phyloP scores from a whole-genome alignment of 2,329 filamentous ascomycete genomes.

The Paecilomyces niveus region DNA sequence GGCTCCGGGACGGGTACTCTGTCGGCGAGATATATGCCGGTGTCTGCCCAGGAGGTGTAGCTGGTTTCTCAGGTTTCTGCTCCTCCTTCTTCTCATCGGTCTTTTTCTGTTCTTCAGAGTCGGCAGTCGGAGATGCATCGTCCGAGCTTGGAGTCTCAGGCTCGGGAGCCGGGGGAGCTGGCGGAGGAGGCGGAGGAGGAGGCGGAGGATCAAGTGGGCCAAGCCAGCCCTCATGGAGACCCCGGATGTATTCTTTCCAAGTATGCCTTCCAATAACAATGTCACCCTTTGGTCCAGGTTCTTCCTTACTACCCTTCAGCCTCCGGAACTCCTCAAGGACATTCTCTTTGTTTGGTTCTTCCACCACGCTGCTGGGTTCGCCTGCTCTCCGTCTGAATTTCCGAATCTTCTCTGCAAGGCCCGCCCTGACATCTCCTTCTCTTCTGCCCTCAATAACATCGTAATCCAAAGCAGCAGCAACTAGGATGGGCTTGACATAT shows the following conservation, averaged over 20 bases:
- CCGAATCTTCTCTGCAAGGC: slow-evolving; percentile 78
- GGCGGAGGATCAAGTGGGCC: slow-evolving; percentile 60
- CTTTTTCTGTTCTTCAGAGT: slow-evolving; percentile 45
- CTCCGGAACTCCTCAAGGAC: slow-evolving; percentile 57
- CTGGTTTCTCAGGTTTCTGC: slow-evolving; percentile 41
- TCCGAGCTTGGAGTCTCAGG: slow-evolving; percentile 18
- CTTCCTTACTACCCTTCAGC: slow-evolving; percentile 61
- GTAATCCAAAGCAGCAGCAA: slow-evolving; percentile 87
- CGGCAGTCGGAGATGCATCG: slow-evolving; percentile 19
- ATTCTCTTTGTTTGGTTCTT: slow-evolving; percentile 48
- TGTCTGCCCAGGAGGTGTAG: slow-evolving; percentile 52
- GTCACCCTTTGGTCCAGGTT: slow-evolving; percentile 70
- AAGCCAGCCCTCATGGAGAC: slow-evolving; percentile 92
- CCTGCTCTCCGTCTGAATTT: slow-evolving; percentile 54
- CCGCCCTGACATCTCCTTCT: slow-evolving; percentile 87
- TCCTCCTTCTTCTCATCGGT: slow-evolving; percentile 29
- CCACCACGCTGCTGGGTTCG: slow-evolving; percentile 42
- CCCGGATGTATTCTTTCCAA: slow-evolving; percentile 95
- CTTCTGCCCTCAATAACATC: slow-evolving; percentile 88
- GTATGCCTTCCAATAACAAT: slow-evolving; percentile 83
- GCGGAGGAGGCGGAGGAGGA: slow-evolving; percentile 20
- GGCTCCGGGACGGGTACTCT: slow-evolving; percentile 61
- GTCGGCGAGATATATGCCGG: slow-evolving; percentile 65
- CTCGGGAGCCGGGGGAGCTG: slow-evolving; percentile 12
- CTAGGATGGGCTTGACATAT: slow-evolving; percentile 88